Conservation (phyloP, 768 basidiomycete species). For the Hygrocybe coccinea region DNA sequence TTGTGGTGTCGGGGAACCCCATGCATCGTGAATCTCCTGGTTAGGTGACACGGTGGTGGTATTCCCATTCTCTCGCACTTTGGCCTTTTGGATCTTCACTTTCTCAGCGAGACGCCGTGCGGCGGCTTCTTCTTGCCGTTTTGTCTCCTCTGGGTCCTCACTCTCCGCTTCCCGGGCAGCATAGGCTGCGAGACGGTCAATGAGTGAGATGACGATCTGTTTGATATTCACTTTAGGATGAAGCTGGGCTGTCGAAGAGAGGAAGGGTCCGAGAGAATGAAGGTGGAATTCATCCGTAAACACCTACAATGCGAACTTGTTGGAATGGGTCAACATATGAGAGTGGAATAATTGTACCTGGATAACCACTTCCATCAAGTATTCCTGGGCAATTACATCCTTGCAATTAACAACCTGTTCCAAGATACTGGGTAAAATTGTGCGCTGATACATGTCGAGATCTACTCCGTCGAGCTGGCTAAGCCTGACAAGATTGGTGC, state of each 20-base stretch:
- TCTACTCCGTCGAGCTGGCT: conserved; percentile 96
- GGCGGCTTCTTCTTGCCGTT: conserved; percentile 88
- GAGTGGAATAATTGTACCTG: conserved; percentile 53
- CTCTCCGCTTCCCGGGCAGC: conserved; percentile 96
- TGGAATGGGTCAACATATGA: not conserved
- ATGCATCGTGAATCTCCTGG: conserved; percentile 38
- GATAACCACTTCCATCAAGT: conserved; percentile 99
- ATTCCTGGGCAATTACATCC: conserved; percentile 98
- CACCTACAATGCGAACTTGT: conserved; percentile 49
- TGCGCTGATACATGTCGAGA: conserved; percentile 80
- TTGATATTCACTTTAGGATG: conserved; percentile 99
- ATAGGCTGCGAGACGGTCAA: conserved; percentile 92
- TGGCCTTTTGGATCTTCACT: conserved; percentile 69
- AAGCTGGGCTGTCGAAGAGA: conserved; percentile 90
- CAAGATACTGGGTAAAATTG: conserved; percentile 85
- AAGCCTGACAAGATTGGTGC: conserved; percentile 93
- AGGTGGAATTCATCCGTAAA: conserved; percentile 99
- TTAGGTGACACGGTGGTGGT: conserved; percentile 32
- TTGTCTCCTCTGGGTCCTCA: conserved; percentile 93
- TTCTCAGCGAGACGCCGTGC: conserved; percentile 82
- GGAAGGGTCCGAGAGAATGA: conserved; percentile 91
- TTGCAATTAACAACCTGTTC: conserved; percentile 99
- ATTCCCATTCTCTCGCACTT: conserved; percentile 49
- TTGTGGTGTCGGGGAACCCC: conserved; percentile 40
- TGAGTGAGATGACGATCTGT: conserved; percentile 93